Percentiles rank a stretch among this genome's conserved stretches.
Conservation (phyloP, 1,284 basidiomycete species). For the Pholiota adiposa region DNA sequence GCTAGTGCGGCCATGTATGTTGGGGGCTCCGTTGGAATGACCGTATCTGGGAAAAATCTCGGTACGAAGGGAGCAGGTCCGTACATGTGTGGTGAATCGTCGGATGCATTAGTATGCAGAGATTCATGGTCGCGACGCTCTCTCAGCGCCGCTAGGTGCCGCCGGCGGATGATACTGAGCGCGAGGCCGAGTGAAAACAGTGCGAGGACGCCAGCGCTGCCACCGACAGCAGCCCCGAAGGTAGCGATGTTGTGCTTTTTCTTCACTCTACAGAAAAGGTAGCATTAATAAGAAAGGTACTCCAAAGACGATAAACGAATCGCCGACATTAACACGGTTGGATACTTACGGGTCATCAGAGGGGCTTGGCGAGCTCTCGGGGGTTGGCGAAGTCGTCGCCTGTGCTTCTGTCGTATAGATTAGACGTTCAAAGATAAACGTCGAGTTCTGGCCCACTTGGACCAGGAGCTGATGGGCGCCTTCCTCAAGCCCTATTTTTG, state of each 20-base stretch:
- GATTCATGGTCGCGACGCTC: slow-evolving; percentile 41
- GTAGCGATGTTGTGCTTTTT: slow-evolving; percentile 49
- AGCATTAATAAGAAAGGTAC: neutral
- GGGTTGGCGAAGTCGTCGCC: slow-evolving; percentile 7
- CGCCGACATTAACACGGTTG: slow-evolving; percentile 23
- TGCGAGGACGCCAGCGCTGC: slow-evolving; percentile 52
- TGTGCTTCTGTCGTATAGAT: slow-evolving; percentile 38
- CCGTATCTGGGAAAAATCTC: slow-evolving; percentile 56
- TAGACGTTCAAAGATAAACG: slow-evolving; percentile 54
- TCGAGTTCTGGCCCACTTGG: slow-evolving; percentile 47
- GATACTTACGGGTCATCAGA: slow-evolving; percentile 34
- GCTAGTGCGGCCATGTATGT: slow-evolving; percentile 27
- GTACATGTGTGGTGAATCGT: slow-evolving; percentile 45
- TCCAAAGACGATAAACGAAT: slow-evolving; percentile 12
- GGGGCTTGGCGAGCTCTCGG: slow-evolving; percentile 24
- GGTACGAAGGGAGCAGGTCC: slow-evolving; percentile 54
- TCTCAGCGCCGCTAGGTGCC: slow-evolving; percentile 44
- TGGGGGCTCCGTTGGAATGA: slow-evolving; percentile 45
- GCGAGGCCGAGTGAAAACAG: slow-evolving; percentile 50
- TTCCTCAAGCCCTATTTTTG: slow-evolving; percentile 38
- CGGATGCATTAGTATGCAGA: slow-evolving; percentile 42
- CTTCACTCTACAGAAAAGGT: slow-evolving; percentile 18
- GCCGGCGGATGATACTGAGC: slow-evolving; percentile 53
- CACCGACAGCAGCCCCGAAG: slow-evolving; percentile 57
- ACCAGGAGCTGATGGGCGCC: slow-evolving; percentile 47